These are phyloP conservation scores for Chimonanthus salicifolius DNA, from an alignment of 164 flowering plant genomes.

Conservation along the genomic window DNA sequence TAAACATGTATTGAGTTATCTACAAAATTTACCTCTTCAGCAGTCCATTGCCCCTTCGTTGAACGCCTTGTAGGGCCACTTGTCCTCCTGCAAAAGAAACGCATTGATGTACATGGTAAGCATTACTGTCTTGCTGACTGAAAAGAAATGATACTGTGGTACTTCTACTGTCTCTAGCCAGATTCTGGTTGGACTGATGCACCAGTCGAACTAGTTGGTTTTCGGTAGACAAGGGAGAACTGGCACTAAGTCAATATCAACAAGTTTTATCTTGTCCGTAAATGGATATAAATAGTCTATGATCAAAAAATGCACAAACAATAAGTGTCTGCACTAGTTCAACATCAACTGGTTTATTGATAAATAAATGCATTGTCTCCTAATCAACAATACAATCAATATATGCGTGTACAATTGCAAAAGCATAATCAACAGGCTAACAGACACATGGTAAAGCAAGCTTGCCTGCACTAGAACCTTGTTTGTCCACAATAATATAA, in stretches of 20 bases:
- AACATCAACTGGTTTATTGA: background rate
- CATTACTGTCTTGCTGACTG: background rate
- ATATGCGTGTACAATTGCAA: background rate
- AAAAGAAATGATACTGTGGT: background rate
- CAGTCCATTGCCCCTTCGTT: constrained; percentile 95
- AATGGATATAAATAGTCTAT: too few species aligned
- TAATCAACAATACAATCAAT: too few species aligned
- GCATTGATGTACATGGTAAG: background rate
- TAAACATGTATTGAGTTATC: background rate
- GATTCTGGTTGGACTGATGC: too few species aligned
- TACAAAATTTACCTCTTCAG: constrained; percentile 63
- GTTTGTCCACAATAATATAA: background rate
- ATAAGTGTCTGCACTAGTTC: too few species aligned
- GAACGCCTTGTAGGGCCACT: constrained; percentile 97
- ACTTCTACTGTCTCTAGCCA: too few species aligned
- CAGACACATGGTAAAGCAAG: background rate
- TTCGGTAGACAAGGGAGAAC: too few species aligned
- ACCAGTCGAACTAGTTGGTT: too few species aligned
- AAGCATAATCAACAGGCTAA: background rate
- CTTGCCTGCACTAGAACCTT: background rate
- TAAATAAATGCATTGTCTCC: background rate
- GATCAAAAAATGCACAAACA: too few species aligned
- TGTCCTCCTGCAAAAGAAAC: constrained; percentile 62
- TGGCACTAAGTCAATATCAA: too few species aligned
- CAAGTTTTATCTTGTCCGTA: too few species aligned